phyloP scores from a whole-genome alignment of 257 asterid species.

The Petunia secreta region DNA sequence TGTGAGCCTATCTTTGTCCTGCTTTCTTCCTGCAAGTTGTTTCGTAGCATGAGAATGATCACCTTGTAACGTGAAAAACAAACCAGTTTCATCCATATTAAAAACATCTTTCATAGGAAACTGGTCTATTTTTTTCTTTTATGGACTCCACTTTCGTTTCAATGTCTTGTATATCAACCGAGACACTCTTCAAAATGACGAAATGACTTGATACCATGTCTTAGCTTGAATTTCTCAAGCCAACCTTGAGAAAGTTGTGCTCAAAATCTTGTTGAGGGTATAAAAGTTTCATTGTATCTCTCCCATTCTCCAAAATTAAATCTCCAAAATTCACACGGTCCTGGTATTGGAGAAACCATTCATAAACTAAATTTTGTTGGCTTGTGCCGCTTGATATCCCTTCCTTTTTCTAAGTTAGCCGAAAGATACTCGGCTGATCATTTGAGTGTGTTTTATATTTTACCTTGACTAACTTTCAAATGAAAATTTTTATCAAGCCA shows the following conservation, averaged over 20 bases:
- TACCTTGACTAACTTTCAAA: slow-evolving; percentile 27
- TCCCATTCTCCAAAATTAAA: slow-evolving; percentile 28
- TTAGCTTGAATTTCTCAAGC: slow-evolving; percentile 27
- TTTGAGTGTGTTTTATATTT: no score
- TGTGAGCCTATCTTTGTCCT: slow-evolving; percentile 29
- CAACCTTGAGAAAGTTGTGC: slow-evolving; percentile 10
- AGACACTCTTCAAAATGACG: slow-evolving; percentile 20
- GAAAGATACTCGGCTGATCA: no score
- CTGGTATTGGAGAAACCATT: slow-evolving; percentile 31
- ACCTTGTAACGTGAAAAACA: slow-evolving; percentile 1
- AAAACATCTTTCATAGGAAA: slow-evolving; percentile 20
- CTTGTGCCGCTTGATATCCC: slow-evolving; percentile 25
- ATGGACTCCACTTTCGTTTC: not conserved
- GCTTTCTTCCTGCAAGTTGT: slow-evolving; percentile 27
- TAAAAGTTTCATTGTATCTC: slow-evolving; percentile 25
- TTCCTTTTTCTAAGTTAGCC: not conserved
- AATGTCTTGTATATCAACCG: slow-evolving; percentile 27
- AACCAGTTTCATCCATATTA: slow-evolving; percentile 29
- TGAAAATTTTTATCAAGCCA: not conserved
- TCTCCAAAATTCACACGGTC: slow-evolving; percentile 25
- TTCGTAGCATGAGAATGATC: slow-evolving; percentile 23
- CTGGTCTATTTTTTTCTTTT: not conserved
- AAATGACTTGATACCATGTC: slow-evolving; percentile 8
- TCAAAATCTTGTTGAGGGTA: slow-evolving; percentile 24
- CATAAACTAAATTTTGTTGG: slow-evolving; percentile 2